A percentile compares a stretch with the other conserved stretches of the same genome.
Conservation (phyloP, 352 stramenopile genomes). For the Pythium utonaiense region DNA sequence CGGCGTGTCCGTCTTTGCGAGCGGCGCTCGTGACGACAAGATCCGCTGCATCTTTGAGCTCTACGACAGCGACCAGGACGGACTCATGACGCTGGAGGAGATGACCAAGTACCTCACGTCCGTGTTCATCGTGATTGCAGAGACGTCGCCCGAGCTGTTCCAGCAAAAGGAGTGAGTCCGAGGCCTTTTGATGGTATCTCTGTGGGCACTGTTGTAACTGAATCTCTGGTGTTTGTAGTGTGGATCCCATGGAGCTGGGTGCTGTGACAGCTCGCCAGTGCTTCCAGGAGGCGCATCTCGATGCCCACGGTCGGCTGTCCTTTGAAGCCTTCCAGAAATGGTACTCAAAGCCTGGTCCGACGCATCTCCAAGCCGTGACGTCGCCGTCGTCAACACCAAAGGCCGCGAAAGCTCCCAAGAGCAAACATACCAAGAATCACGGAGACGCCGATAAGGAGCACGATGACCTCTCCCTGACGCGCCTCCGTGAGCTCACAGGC, state of each 20-base stretch:
- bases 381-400: constrained; percentile 1
- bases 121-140: constrained; percentile 78
- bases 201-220: neutral
- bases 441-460: neutral
- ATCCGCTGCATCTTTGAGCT: constrained; percentile 83
- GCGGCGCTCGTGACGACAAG: constrained; percentile 80
- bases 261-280: constrained; percentile 68
- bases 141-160: constrained; percentile 67
- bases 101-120: constrained; percentile 87
- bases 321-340: constrained; percentile 72
- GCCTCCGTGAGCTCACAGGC: constrained; percentile 52
- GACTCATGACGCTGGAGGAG: constrained; percentile 77
- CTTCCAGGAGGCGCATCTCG: constrained; percentile 66
- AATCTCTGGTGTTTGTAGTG: constrained; percentile 23
- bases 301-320: constrained; percentile 63
- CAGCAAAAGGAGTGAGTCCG: constrained; percentile 59
- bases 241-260: constrained; percentile 60
- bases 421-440: constrained; percentile 7
- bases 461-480: constrained; percentile 24
- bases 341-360: constrained; percentile 68
- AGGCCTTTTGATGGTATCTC: neutral
- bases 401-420: neutral
- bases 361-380: constrained; percentile 31
- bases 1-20: constrained; percentile 78
- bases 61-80: constrained; percentile 81